Conservation (phyloP, 441 rosid species). For the Hura crepitans region DNA sequence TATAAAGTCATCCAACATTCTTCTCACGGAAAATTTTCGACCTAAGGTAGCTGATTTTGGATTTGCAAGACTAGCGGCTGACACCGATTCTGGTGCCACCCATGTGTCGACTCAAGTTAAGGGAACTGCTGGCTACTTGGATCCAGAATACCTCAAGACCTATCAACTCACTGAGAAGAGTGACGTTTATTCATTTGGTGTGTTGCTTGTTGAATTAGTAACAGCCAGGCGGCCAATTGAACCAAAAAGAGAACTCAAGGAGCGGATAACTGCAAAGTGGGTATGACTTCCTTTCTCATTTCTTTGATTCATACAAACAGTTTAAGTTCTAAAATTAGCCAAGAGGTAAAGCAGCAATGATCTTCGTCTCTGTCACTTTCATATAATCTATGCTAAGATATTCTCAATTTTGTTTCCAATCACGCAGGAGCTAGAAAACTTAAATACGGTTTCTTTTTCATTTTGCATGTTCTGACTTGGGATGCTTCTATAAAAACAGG, state of each 20-base stretch:
- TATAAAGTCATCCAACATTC: constrained; percentile 90
- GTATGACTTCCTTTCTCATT: constrained; percentile 33
- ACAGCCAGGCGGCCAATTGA: constrained; percentile 91
- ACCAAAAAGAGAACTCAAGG: constrained; percentile 57
- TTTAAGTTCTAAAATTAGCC: neutral
- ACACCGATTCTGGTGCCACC: constrained; percentile 73
- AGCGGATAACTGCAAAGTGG: constrained; percentile 80
- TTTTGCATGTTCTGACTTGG: constrained; percentile 12
- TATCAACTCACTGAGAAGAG: constrained; percentile 91
- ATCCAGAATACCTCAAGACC: constrained; percentile 83
- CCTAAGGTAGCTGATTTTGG: constrained; percentile 94
- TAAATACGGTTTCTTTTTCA: neutral
- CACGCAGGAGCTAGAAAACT: neutral
- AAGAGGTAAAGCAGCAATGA: neutral
- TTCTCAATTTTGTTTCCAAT: neutral
- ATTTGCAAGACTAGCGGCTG: constrained; percentile 80
- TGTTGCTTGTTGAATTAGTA: constrained; percentile 69
- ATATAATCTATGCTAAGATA: too few species aligned
- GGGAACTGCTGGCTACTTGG: constrained; percentile 95
- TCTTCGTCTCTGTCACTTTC: too few species aligned
- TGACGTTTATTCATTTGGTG: constrained; percentile 95
- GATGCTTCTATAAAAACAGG: constrained; percentile 44
- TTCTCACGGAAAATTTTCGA: constrained; percentile 73
- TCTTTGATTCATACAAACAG: neutral
- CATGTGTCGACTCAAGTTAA: constrained; percentile 95